These are phyloP conservation scores for Heterobasidion occidentale DNA, from an alignment of 1,284 basidiomycete genomes.

Conservation along the genomic window DNA sequence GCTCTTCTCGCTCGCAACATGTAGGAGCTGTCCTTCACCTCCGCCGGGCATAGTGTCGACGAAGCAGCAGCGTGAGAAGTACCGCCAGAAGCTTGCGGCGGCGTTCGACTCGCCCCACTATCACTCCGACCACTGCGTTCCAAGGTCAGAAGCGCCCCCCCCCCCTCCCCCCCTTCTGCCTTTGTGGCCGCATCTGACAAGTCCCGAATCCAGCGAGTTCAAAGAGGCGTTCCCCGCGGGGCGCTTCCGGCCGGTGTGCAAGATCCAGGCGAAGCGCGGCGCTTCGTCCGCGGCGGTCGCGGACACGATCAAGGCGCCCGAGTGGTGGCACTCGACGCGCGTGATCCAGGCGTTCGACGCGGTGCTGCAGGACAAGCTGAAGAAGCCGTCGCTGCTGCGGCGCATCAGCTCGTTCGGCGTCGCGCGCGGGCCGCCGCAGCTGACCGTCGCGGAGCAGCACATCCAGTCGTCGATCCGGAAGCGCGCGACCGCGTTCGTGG, in stretches of 20 bases:
- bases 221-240: slow-evolving; percentile 94
- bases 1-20: slow-evolving; percentile 8
- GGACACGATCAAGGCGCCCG: slow-evolving; percentile 79
- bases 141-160: slow-evolving; percentile 39
- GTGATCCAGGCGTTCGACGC: slow-evolving; percentile 87
- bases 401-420: slow-evolving; percentile 73
- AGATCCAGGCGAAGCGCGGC: slow-evolving; percentile 75
- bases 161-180: slow-evolving; percentile 1
- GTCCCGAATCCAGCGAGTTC: slow-evolving; percentile 57
- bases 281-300: slow-evolving; percentile 75
- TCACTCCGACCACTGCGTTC: slow-evolving; percentile 76
- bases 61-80: slow-evolving; percentile 81
- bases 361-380: slow-evolving; percentile 84
- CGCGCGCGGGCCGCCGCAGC: slow-evolving; percentile 63
- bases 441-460: slow-evolving; percentile 73
- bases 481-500: slow-evolving; percentile 86
- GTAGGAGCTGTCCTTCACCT: slow-evolving; percentile 67
- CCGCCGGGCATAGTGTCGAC: slow-evolving; percentile 75
- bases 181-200: not conserved
- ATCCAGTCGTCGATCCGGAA: slow-evolving; percentile 84
- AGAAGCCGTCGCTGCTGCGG: slow-evolving; percentile 84
- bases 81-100: slow-evolving; percentile 64
- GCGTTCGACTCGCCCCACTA: slow-evolving; percentile 76
- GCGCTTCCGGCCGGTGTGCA: slow-evolving; percentile 76
- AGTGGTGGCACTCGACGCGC: slow-evolving; percentile 89